These are phyloP conservation scores for Fonsecaea pedrosoi DNA, from an alignment of 2,329 filamentous ascomycete species.

Conservation along the genomic window DNA sequence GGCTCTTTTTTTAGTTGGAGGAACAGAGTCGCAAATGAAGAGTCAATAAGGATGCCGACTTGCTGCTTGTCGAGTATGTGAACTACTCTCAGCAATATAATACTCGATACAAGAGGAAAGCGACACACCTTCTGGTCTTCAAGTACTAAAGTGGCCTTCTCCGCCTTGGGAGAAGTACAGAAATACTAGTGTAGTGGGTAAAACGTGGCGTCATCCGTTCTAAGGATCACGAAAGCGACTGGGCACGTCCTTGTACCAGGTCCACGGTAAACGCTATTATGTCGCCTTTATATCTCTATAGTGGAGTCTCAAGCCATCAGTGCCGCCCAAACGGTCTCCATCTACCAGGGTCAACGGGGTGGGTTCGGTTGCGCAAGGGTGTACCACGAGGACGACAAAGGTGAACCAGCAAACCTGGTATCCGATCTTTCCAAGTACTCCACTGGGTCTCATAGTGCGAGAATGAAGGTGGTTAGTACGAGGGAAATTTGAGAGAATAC, in stretches of 20 bases:
- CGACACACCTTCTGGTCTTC: neutral
- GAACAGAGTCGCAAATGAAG: neutral
- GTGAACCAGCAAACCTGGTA: too few species aligned
- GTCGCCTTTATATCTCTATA: neutral
- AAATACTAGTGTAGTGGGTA: neutral
- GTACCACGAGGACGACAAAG: too few species aligned
- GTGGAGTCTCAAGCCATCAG: neutral
- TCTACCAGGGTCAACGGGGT: too few species aligned
- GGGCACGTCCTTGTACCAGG: neutral
- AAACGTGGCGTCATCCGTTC: constrained; percentile 22
- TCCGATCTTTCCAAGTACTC: too few species aligned
- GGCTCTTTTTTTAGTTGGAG: neutral
- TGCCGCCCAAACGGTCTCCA: too few species aligned
- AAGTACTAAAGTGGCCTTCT: neutral
- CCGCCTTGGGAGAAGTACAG: neutral
- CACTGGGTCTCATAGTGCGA: too few species aligned
- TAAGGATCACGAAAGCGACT: constrained; percentile 21
- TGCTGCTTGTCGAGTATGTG: neutral
- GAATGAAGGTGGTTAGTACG: too few species aligned
- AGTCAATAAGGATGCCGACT: neutral
- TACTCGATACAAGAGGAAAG: neutral
- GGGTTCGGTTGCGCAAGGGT: too few species aligned
- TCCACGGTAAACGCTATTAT: neutral
- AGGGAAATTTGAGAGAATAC: too few species aligned
- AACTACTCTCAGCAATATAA: neutral